Evolutionary conservation across 495 filamentous ascomycete species (phyloP).

Genomic region (Emericellopsis terricola): DNA sequence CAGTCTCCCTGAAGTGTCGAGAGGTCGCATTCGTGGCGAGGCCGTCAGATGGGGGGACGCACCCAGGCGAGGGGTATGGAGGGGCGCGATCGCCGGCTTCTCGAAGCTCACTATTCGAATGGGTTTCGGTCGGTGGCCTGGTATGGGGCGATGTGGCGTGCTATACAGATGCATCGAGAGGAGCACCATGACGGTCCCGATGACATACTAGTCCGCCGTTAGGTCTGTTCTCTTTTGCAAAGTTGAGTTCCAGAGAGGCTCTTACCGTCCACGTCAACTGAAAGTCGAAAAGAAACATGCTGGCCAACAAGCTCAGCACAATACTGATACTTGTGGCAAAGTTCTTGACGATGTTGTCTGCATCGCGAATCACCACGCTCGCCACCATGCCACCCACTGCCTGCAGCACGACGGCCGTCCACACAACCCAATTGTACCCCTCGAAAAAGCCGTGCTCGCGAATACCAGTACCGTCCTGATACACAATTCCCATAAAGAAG

Average conservation of each 20-base stretch:
- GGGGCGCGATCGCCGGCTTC: constrained; percentile 39
- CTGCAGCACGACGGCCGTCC: constrained; percentile 68
- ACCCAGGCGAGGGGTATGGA: constrained; percentile 1
- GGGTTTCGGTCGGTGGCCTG: constrained; percentile 43
- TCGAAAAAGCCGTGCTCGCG: constrained; percentile 74
- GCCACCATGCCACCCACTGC: constrained; percentile 68
- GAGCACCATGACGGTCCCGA: constrained; percentile 62
- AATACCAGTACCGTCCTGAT: constrained; percentile 73
- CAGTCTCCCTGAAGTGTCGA: neutral
- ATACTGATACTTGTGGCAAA: constrained; percentile 85
- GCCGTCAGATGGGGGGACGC: neutral
- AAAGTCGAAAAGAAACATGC: constrained; percentile 71
- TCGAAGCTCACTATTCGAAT: constrained; percentile 62
- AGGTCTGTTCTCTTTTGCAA: constrained; percentile 7
- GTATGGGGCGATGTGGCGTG: constrained; percentile 24
- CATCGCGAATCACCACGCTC: constrained; percentile 70
- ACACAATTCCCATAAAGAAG: constrained; percentile 67
- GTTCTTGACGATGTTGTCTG: constrained; percentile 79
- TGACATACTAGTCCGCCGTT: constrained; percentile 51
- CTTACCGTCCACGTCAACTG: constrained; percentile 50
- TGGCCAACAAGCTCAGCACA: constrained; percentile 65
- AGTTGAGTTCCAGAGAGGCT: constrained; percentile 3
- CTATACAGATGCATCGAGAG: constrained; percentile 75
- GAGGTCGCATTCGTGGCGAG: neutral
- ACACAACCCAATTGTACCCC: constrained; percentile 84